phyloP scores from a whole-genome alignment of 2,329 filamentous ascomycete genomes.

The Blastomyces silverae region DNA sequence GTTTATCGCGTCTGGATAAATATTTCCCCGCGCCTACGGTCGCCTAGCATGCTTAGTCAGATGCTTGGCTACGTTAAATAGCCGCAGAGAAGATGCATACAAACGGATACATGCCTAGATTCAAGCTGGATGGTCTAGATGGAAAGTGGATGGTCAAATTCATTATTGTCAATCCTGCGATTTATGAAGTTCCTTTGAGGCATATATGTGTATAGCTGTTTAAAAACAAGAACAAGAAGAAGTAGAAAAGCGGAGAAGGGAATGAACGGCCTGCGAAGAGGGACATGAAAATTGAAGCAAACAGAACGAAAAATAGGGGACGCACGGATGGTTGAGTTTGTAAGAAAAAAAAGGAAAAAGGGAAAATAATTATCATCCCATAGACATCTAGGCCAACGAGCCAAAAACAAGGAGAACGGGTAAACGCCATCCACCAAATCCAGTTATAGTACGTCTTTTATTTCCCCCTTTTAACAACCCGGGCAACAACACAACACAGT shows the following conservation, averaged over 20 bases:
- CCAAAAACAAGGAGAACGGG: slow-evolving; percentile 17
- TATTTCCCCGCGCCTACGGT: not conserved
- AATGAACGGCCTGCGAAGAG: not conserved
- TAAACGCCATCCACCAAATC: slow-evolving; percentile 38
- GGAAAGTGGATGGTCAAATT: not conserved
- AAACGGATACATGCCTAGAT: not conserved
- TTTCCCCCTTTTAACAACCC: slow-evolving; percentile 34
- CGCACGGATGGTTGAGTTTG: too few relatives aligned
- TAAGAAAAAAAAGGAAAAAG: not conserved
- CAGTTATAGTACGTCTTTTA: slow-evolving; percentile 7
- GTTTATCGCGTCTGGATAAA: slow-evolving; percentile 6
- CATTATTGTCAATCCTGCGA: not conserved
- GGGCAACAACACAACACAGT: slow-evolving; percentile 25
- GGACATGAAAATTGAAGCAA: not conserved
- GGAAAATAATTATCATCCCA: not conserved
- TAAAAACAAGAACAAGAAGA: not conserved
- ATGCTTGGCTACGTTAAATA: not conserved
- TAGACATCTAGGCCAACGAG: slow-evolving; percentile 11
- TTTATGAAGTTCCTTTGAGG: not conserved
- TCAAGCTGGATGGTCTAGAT: not conserved
- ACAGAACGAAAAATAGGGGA: too few relatives aligned
- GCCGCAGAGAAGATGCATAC: too few relatives aligned
- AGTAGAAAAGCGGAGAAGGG: not conserved
- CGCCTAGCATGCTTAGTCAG: not conserved
- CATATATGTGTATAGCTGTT: slow-evolving; percentile 3